Evolutionary conservation across 164 flowering plant species (phyloP), one percentile per base, ranked within the genome.

Genomic region (Vitis cinerea): DNA sequence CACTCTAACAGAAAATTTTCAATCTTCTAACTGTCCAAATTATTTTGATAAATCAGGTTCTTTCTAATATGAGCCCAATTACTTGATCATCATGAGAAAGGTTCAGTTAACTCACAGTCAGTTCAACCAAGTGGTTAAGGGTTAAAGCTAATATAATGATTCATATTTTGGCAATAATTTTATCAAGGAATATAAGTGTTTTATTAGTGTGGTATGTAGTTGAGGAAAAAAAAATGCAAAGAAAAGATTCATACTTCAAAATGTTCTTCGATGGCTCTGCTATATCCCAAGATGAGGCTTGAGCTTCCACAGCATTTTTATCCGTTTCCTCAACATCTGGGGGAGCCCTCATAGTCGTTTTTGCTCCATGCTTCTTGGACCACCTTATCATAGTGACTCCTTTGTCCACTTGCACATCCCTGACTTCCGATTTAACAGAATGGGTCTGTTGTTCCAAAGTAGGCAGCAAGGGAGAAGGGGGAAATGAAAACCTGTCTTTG

Each of bases 391-490:
- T 50, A 19, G 82, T 82, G 59, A 76, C 78, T 68, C 83, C 63
- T 71, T 78, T 78, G 68, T 88, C 92, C 3, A 88, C 79, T 68
- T 83, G 82, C 51, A 88, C 89, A 71, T 88, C 89, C 66, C 84
- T 81, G 61, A 86, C 64, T 48, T 83, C 86, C 50, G 63, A 52
- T 63, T 74, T 80, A 49, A 74, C 14, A 59, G 71, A 63, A 29
- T 56, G 65, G 59, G 56, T 50, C 8, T 51, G 66, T 15, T 48
- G 63, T 23, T 67, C 73, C 30, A 8, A 47, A 14, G 49, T 50
- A 3, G 75, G 63, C 7, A 70, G 72, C 51, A 70, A 12, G 1
- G 80, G 71, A 13, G 76, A 64, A 1, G 70, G 50, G 19, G 83
- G 75, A 3, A 68, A 65, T 11, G 78, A 70, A 59, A 79, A 56